Evolutionary conservation across 202 grass and related monocot species (phyloP).

Genomic region (Carex sylvatica): DNA sequence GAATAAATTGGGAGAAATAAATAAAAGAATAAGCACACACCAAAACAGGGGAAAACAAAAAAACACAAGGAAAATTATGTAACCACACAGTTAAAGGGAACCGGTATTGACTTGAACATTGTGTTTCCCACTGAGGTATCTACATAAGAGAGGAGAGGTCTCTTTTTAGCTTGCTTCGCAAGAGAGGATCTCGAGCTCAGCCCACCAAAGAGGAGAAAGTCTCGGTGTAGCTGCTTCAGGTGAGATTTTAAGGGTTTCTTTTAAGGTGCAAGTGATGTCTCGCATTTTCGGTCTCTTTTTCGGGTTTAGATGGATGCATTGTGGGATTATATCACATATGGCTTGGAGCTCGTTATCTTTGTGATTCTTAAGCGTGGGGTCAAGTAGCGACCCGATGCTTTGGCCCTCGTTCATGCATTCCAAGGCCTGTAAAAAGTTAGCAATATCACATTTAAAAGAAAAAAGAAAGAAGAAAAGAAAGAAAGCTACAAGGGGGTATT

Average conservation of each 20-base stretch:
- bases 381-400: constrained; percentile 58
- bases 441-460: not conserved
- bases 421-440: constrained; percentile 45
- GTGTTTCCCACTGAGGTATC: constrained; percentile 23
- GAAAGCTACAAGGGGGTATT: not conserved
- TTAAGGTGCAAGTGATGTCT: constrained; percentile 54
- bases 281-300: constrained; percentile 77
- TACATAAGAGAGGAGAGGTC: constrained; percentile 7
- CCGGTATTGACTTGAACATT: not conserved
- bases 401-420: constrained; percentile 57
- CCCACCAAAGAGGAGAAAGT: constrained; percentile 98
- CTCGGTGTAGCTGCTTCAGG: constrained; percentile 82
- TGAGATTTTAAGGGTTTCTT: constrained; percentile 55
- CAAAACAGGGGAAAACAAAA: not conserved
- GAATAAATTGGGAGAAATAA: constrained; percentile 2
- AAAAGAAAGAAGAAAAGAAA: not conserved
- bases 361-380: constrained; percentile 65
- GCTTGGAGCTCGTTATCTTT: constrained; percentile 70
- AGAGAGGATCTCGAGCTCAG: constrained; percentile 98
- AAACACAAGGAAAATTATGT: not conserved
- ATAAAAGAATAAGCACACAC: constrained; percentile 14
- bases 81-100: not conserved
- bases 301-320: constrained; percentile 58
- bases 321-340: constrained; percentile 68
- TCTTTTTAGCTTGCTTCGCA: constrained; percentile 81